phyloP scores from a whole-genome alignment of 106 monocot genomes.

The Phalaenopsis equestris region DNA sequence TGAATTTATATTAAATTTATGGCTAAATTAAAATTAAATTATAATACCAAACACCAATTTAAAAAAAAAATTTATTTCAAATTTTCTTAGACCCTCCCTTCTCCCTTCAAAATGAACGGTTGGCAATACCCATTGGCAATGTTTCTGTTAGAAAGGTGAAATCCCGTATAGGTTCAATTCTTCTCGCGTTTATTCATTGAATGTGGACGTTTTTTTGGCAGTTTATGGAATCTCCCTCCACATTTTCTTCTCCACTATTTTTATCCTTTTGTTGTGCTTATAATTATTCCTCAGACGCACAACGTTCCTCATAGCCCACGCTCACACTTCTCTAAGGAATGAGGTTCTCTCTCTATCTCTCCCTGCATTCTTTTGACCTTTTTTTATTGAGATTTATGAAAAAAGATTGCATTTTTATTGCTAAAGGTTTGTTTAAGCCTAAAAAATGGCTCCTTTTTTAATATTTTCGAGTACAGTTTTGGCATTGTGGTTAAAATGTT shows the following conservation, averaged over 20 bases:
- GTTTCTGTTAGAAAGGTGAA: not conserved
- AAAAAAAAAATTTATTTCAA: no score
- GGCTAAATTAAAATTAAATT: no score
- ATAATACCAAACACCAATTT: no score
- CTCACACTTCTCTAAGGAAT: not conserved
- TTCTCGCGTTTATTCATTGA: not conserved
- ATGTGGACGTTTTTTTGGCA: slow-evolving; percentile 4
- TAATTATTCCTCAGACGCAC: not conserved
- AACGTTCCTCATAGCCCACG: not conserved
- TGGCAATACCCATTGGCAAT: not conserved
- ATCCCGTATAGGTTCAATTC: not conserved
- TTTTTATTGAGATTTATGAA: not conserved
- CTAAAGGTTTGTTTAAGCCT: not conserved
- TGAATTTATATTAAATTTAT: no score
- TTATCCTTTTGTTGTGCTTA: not conserved
- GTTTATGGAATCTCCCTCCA: not conserved
- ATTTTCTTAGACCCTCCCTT: not conserved
- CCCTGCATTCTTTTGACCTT: not conserved
- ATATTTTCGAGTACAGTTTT: not conserved
- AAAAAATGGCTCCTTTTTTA: not conserved
- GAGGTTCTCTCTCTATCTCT: not conserved
- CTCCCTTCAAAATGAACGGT: not conserved
- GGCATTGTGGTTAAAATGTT: not conserved
- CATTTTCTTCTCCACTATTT: not conserved
- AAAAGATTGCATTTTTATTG: slow-evolving; percentile 1